These are phyloP conservation scores for Ceratobasidium papillatum DNA, from an alignment of 1,284 basidiomycete species.

Conservation along the genomic window DNA sequence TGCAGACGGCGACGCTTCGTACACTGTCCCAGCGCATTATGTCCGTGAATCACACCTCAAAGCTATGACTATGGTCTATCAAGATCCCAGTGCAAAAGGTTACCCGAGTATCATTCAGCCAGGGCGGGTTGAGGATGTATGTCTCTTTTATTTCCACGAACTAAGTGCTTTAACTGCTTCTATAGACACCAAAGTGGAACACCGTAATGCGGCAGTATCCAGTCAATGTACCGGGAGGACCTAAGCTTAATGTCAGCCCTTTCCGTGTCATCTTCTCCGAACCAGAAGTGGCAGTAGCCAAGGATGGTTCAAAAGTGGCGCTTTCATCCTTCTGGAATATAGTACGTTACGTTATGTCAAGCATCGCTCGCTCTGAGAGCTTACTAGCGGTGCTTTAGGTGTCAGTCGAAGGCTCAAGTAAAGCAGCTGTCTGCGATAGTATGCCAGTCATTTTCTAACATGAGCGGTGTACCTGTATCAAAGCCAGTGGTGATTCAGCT, in stretches of 20 bases:
- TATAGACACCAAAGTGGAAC: background rate
- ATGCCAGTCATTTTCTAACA: no score
- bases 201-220: background rate
- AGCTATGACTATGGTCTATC: background rate
- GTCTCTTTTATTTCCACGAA: background rate
- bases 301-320: background rate
- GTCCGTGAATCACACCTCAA: background rate
- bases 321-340: background rate
- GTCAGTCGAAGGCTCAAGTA: no score
- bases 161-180: no score
- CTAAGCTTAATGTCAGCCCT: background rate
- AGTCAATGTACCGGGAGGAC: background rate
- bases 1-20: background rate
- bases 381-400: no score
- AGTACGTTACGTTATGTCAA: background rate
- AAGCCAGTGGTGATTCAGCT: no score
- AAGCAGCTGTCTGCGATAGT: no score
- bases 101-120: background rate
- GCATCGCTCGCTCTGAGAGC: no score
- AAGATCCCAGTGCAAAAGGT: background rate
- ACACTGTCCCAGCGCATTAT: background rate
- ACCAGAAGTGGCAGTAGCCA: background rate
- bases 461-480: no score
- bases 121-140: background rate
- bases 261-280: constrained; percentile 1